Evolutionary conservation across 2,329 filamentous ascomycete genomes (phyloP).

Genomic region (Alternaria conjuncta): DNA sequence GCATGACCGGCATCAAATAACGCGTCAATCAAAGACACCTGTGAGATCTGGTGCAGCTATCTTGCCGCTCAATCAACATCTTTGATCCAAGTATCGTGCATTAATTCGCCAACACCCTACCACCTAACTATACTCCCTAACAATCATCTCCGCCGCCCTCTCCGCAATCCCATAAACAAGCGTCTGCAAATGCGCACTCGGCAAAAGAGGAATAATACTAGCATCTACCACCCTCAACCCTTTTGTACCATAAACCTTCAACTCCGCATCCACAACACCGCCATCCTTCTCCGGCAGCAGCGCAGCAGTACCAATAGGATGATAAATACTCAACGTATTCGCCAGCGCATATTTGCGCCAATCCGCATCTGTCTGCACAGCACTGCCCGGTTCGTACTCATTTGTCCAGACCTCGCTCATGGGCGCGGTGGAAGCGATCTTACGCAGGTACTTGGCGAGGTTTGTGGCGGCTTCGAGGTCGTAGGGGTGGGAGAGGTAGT

Average conservation of each 20-base stretch:
- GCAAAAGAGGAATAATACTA: conserved; percentile 36
- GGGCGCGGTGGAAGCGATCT: conserved; percentile 25
- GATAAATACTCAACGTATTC: conserved; percentile 36
- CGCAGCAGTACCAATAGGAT: conserved; percentile 48
- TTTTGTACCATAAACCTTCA: conserved; percentile 31
- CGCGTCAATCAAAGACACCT: background rate
- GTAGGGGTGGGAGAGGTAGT: conserved; percentile 36
- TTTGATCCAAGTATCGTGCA: background rate
- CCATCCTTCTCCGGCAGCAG: conserved; percentile 30
- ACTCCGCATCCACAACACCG: conserved; percentile 29
- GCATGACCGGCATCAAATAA: background rate
- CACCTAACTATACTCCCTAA: conserved; percentile 6
- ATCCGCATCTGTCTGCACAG: conserved; percentile 36
- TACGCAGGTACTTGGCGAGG: conserved; percentile 38
- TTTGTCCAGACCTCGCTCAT: conserved; percentile 38
- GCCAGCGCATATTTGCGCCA: conserved; percentile 26
- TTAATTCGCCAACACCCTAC: background rate
- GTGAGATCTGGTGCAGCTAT: background rate
- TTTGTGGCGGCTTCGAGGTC: conserved; percentile 30
- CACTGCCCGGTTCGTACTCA: conserved; percentile 39
- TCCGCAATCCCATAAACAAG: conserved; percentile 41
- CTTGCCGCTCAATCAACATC: background rate
- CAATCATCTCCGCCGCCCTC: conserved; percentile 30
- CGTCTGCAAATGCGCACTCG: conserved; percentile 34
- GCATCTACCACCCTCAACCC: conserved; percentile 39